Percentiles rank a stretch among this genome's conserved stretches.
Evolutionary conservation across 352 stramenopile species (phyloP).

Genomic region (Phytophthora crassamura): DNA sequence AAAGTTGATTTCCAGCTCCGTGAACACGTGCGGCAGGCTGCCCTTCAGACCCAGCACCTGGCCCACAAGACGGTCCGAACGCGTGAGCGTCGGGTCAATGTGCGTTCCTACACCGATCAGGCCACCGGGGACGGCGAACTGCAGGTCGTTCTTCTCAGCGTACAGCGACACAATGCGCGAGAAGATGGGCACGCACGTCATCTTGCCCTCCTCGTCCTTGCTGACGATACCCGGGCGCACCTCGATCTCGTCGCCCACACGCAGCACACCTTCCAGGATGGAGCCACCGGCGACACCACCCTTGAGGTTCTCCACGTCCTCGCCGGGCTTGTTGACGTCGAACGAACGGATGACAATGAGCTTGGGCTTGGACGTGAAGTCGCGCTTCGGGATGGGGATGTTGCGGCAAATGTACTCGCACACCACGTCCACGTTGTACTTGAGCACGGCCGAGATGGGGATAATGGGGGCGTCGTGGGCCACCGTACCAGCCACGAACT

Average conservation of each 20-base stretch:
- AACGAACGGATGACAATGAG: slow-evolving; percentile 99
- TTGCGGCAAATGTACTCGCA: slow-evolving; percentile 99
- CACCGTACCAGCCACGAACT: slow-evolving; percentile 90
- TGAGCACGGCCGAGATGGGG: slow-evolving; percentile 99
- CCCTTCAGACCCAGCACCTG: slow-evolving; percentile 98
- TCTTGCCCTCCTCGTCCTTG: slow-evolving; percentile 97
- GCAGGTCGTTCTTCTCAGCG: slow-evolving; percentile 99
- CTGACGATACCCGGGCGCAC: slow-evolving; percentile 99
- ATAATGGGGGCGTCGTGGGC: slow-evolving; percentile 99
- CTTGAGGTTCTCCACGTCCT: slow-evolving; percentile 98
- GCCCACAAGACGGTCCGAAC: slow-evolving; percentile 99
- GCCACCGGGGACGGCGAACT: slow-evolving; percentile 98
- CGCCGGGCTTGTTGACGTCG: slow-evolving; percentile 99
- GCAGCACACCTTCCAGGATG: slow-evolving; percentile 97
- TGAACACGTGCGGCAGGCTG: slow-evolving; percentile 98
- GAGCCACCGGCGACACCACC: slow-evolving; percentile 92
- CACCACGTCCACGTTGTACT: slow-evolving; percentile 99
- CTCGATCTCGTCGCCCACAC: slow-evolving; percentile 99
- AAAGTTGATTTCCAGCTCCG: slow-evolving; percentile 99
- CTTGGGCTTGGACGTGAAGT: slow-evolving; percentile 98
- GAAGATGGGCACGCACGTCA: slow-evolving; percentile 95
- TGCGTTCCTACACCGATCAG: slow-evolving; percentile 99
- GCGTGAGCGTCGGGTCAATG: slow-evolving; percentile 99
- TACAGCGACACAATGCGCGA: slow-evolving; percentile 97
- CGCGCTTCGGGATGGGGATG: slow-evolving; percentile 97